Conservation (phyloP, 2,329 filamentous ascomycete genomes). For the Aspergillus hiratsukae region DNA sequence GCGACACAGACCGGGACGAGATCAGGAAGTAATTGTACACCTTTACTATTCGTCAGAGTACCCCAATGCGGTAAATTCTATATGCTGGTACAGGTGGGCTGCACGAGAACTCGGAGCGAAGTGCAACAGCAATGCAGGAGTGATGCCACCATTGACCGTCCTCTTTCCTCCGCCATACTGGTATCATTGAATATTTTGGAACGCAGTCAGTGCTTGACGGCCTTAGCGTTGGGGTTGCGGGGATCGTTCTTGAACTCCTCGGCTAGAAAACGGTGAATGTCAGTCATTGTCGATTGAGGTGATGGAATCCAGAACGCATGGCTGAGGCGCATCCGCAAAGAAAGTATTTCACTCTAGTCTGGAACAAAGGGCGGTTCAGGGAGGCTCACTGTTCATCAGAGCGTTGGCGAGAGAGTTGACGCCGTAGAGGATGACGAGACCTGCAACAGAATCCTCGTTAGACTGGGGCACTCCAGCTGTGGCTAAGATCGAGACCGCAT, state of each 20-base stretch:
- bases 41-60: conserved; percentile 36
- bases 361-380: too few relatives aligned
- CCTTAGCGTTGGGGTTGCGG: conserved; percentile 59
- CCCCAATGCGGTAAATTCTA: conserved; percentile 32
- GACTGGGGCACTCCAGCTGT: conserved; percentile 10
- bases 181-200: conserved; percentile 14
- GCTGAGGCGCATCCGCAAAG: not conserved
- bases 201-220: conserved; percentile 33
- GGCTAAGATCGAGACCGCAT: not conserved
- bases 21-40: conserved; percentile 31
- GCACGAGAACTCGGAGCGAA: conserved; percentile 23
- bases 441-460: conserved; percentile 45
- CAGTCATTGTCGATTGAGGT: conserved; percentile 13
- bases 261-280: conserved; percentile 49
- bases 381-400: conserved; percentile 70
- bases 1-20: not conserved
- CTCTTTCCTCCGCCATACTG: conserved; percentile 13
- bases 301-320: not conserved
- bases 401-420: conserved; percentile 77
- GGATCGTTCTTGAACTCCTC: conserved; percentile 97
- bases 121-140: conserved; percentile 18
- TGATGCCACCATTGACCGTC: conserved; percentile 15
- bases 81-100: conserved; percentile 38
- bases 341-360: not conserved
- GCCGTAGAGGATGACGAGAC: conserved; percentile 82